These are phyloP conservation scores for Rhodomyrtus tomentosa DNA, from an alignment of 345 rosid genomes.

Conservation along the genomic window DNA sequence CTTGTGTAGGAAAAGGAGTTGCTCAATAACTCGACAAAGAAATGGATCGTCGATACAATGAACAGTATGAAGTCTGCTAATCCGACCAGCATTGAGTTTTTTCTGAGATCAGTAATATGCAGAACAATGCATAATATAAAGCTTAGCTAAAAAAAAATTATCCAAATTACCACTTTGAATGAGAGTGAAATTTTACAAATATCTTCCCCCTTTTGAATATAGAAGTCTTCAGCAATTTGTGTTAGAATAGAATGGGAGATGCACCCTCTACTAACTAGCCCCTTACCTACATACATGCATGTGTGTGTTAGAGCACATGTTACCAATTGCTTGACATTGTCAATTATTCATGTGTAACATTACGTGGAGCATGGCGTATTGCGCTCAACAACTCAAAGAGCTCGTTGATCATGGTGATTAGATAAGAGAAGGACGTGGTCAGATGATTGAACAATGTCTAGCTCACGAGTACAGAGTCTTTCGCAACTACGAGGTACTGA, in stretches of 20 bases:
- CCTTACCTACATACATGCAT: background rate
- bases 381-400: background rate
- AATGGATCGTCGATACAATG: conserved; percentile 4
- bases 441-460: conserved; percentile 2
- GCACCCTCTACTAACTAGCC: background rate
- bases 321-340: background rate
- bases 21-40: background rate
- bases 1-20: background rate
- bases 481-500: conserved; percentile 3
- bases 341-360: background rate
- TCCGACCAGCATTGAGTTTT: conserved; percentile 6
- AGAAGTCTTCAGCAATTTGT: background rate
- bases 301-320: background rate
- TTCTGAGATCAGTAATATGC: background rate
- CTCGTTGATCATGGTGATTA: background rate
- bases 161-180: background rate
- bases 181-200: background rate
- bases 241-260: background rate
- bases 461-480: conserved; percentile 2
- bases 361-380: background rate
- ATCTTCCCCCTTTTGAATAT: background rate
- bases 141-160: background rate
- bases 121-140: background rate
- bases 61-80: conserved; percentile 1
- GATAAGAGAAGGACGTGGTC: conserved; percentile 3